Evolutionary conservation across 2,329 filamentous ascomycete species (phyloP).

Genomic region (Myotisia sp.): DNA sequence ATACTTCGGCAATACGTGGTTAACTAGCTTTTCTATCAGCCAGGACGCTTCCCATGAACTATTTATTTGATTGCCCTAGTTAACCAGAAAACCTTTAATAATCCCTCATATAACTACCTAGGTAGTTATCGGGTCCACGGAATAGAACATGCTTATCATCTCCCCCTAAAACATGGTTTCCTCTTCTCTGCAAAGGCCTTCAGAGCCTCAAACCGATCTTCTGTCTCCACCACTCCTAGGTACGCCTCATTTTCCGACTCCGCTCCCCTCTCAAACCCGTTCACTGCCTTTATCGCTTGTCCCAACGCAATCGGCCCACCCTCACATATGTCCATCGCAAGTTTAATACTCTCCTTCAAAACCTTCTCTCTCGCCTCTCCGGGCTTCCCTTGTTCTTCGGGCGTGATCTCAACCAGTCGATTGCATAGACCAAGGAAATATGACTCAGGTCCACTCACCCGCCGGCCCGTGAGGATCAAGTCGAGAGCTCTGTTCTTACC

Average conservation of each 20-base stretch:
- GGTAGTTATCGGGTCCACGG: no score
- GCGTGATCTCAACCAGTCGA: constrained; percentile 66
- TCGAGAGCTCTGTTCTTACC: constrained; percentile 73
- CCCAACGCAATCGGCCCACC: constrained; percentile 73
- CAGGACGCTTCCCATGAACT: no score
- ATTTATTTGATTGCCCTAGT: no score
- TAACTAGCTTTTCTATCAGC: no score
- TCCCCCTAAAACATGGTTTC: constrained; percentile 52
- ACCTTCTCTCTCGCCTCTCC: constrained; percentile 51
- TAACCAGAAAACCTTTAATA: no score
- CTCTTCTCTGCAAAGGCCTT: constrained; percentile 69
- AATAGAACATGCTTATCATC: no score
- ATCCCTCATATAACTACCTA: no score
- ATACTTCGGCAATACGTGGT: no score
- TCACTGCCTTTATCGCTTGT: constrained; percentile 65
- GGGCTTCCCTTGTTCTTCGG: constrained; percentile 39
- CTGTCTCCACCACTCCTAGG: constrained; percentile 63
- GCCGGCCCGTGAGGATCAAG: constrained; percentile 76
- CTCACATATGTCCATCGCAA: constrained; percentile 77
- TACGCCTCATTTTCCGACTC: constrained; percentile 80
- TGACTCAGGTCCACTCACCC: constrained; percentile 68
- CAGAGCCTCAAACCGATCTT: constrained; percentile 79
- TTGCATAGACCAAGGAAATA: constrained; percentile 87
- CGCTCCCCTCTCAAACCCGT: constrained; percentile 50
- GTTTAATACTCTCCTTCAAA: constrained; percentile 57